Conservation (phyloP, 192 early-diverging fungal species). For the Backusella westeae region DNA sequence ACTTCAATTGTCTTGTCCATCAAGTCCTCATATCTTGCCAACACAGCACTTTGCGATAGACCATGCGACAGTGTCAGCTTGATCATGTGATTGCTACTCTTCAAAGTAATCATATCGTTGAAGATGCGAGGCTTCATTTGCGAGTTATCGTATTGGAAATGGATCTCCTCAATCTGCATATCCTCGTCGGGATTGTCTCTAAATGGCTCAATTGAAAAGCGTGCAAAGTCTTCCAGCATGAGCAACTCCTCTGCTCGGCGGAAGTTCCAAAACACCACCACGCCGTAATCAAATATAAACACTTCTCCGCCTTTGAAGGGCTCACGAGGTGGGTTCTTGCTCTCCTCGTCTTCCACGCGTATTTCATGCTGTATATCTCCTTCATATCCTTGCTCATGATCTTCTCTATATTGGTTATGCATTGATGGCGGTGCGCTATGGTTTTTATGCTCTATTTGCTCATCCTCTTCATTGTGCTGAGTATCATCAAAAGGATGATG, state of each 20-base stretch:
- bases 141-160: conserved; percentile 76
- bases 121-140: conserved; percentile 68
- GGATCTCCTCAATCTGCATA: conserved; percentile 73
- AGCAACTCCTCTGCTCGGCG: conserved; percentile 48
- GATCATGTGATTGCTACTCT: conserved; percentile 59
- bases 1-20: conserved; percentile 62
- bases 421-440: not conserved
- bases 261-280: conserved; percentile 62
- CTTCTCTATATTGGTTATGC: not conserved
- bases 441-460: not conserved
- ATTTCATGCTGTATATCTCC: not conserved
- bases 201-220: conserved; percentile 39
- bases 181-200: conserved; percentile 44
- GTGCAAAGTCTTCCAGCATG: conserved; percentile 45
- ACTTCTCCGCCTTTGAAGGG: conserved; percentile 53
- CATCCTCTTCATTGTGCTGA: not conserved
- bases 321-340: not conserved
- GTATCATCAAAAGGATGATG: not conserved
- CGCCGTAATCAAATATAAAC: conserved; percentile 60
- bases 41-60: conserved; percentile 56
- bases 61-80: conserved; percentile 59
- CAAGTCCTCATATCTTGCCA: conserved; percentile 56
- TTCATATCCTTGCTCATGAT: not conserved
- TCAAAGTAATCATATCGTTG: conserved; percentile 85
- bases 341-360: not conserved